Base-by-base conservation (phyloP, 2,329 filamentous ascomycete genomes). In the Pseudocercospora fijiensis region DNA sequence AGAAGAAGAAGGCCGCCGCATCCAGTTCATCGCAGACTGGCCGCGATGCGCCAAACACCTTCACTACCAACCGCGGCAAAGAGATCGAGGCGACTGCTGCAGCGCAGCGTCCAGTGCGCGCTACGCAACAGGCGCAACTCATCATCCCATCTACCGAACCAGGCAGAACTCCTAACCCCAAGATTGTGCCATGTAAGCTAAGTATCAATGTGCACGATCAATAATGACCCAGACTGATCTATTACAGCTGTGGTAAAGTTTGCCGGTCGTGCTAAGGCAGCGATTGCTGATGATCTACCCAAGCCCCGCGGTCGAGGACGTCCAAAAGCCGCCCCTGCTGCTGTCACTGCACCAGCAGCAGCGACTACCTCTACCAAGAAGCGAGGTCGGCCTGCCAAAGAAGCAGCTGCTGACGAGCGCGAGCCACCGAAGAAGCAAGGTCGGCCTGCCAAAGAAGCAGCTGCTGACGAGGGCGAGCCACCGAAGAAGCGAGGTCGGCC, bases 401-500 rank as follows among this genome's bases (percentile, higher is more conserved):
- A n/a, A n/a, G n/a, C n/a, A n/a, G n/a, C n/a, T n/a, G n/a, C n/a
- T n/a, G n/a, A n/a, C n/a, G n/a, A n/a, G n/a, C n/a, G n/a, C n/a
- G n/a, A n/a, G n/a, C n/a, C n/a, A n/a, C n/a, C n/a, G n/a, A n/a
- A n/a, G n/a, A n/a, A n/a, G n/a, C n/a, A n/a, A n/a, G n/a, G n/a
- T n/a, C n/a, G n/a, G n/a, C n/a, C n/a, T n/a, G n/a, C n/a, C n/a
- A n/a, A n/a, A 43, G 61, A 58, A n/a, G 47, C 63, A 26, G 58
- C 64, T 20, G 62, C 62, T 47, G 61, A 51, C 16, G 59, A n/a
- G 28, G 67, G 45, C n/a, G 55, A 59, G 53, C 60, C 62, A 28
- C 66, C 72, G 4, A 75, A 73, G 67, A 75, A 73, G 67, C 72
- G 73, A 47, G 74, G 72, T 57, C 67, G 73, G 49, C 55, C 63